Percentiles rank a stretch among this genome's conserved stretches.
Conservation (phyloP, 306 rosid genomes). For the Carpinus viminea region DNA sequence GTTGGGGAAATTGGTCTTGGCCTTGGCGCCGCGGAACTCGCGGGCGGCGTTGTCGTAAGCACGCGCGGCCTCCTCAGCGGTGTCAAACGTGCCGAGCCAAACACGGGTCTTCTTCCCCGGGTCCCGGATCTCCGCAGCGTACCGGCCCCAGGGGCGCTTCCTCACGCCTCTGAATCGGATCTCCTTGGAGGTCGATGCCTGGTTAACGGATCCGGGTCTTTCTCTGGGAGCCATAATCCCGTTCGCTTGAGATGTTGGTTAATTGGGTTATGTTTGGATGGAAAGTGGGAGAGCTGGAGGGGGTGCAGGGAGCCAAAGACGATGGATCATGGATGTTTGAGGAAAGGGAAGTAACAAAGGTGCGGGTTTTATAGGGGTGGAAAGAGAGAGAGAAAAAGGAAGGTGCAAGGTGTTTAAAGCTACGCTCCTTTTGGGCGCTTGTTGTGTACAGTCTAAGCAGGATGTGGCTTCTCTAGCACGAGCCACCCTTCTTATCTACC, state of each 20-base stretch:
- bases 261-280: neutral
- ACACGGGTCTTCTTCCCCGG: constrained; percentile 83
- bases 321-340: constrained; percentile 29
- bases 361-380: constrained; percentile 27
- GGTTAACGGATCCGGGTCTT: constrained; percentile 19
- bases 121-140: constrained; percentile 96
- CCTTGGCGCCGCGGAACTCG: constrained; percentile 72
- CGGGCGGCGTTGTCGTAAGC: constrained; percentile 82
- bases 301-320: constrained; percentile 14
- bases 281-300: neutral
- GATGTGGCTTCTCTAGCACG: constrained; percentile 56
- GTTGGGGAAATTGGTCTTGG: constrained; percentile 71
- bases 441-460: constrained; percentile 21
- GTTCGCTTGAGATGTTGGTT: neutral
- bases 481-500: constrained; percentile 29
- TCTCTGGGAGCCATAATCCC: constrained; percentile 54
- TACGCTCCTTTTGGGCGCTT: constrained; percentile 67
- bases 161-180: constrained; percentile 77
- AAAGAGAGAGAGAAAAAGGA: constrained; percentile 16
- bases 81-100: constrained; percentile 87
- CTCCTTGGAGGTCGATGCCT: constrained; percentile 41
- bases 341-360: constrained; percentile 14
- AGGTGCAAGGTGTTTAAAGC: constrained; percentile 31
- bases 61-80: constrained; percentile 85
- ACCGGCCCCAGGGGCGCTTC: constrained; percentile 91